Evolutionary conservation across 345 rosid species (phyloP).

Genomic region (Eucalyptus leucophloia): DNA sequence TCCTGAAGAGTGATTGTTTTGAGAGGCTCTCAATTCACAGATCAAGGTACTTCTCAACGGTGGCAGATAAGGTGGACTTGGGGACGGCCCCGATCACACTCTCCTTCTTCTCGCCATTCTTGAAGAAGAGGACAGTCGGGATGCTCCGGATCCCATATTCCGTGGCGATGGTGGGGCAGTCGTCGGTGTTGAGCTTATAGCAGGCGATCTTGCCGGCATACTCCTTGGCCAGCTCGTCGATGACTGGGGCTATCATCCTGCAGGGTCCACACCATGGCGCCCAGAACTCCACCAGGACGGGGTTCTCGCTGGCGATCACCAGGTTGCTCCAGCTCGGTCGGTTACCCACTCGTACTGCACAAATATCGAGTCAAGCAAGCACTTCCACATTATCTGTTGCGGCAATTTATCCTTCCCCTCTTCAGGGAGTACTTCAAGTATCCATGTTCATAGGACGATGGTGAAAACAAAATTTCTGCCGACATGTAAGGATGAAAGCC

Average conservation of each 20-base stretch:
- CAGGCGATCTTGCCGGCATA: constrained; percentile 50
- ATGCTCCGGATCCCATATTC: constrained; percentile 62
- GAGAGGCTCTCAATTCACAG: neutral
- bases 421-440: neutral
- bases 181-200: constrained; percentile 63
- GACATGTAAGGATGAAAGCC: neutral
- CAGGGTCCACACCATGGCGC: constrained; percentile 89
- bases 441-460: neutral
- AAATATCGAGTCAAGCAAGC: neutral
- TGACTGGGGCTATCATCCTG: constrained; percentile 53
- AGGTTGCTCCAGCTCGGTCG: constrained; percentile 38
- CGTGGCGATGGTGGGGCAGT: constrained; percentile 48
- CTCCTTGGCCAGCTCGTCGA: constrained; percentile 56
- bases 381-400: neutral
- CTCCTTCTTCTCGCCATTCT: constrained; percentile 66
- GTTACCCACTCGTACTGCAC: constrained; percentile 48
- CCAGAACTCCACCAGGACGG: constrained; percentile 73
- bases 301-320: constrained; percentile 23
- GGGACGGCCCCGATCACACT: constrained; percentile 74
- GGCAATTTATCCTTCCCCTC: neutral
- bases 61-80: constrained; percentile 39
- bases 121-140: constrained; percentile 61
- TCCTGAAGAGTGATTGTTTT: neutral
- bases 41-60: constrained; percentile 47
- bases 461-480: neutral